phyloP scores from a whole-genome alignment of 148 eudicot genomes.

The Fallopia convolvulus region DNA sequence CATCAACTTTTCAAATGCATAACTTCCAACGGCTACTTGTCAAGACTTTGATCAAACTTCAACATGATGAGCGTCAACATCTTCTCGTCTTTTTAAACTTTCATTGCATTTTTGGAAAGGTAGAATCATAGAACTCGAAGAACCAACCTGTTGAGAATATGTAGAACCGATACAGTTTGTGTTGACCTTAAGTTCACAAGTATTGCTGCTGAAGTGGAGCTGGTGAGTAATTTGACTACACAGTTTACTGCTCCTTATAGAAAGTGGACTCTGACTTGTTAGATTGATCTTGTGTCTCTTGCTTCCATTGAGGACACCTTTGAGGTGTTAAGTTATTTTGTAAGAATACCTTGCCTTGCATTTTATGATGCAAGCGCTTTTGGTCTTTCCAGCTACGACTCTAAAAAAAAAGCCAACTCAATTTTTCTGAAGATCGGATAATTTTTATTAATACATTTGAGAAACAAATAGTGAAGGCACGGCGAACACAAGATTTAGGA shows the following conservation, averaged over 20 bases:
- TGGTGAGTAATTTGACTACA: conserved; percentile 47
- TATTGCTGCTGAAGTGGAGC: conserved; percentile 24
- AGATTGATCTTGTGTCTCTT: conserved; percentile 28
- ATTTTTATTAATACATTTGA: too few species aligned
- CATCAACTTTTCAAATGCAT: too few species aligned
- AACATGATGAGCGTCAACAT: conserved; percentile 56
- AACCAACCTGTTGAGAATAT: conserved; percentile 16
- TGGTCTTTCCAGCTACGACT: neutral
- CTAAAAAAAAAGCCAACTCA: too few species aligned
- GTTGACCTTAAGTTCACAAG: conserved; percentile 29
- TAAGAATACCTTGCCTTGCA: conserved; percentile 22
- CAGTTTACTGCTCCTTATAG: conserved; percentile 48
- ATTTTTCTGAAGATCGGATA: too few species aligned
- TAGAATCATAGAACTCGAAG: conserved; percentile 9
- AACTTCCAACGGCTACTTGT: too few species aligned
- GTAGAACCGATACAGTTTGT: conserved; percentile 10
- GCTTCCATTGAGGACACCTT: conserved; percentile 40
- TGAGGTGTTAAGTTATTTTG: conserved; percentile 24
- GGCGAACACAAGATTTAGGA: too few species aligned
- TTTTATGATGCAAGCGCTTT: conserved; percentile 8
- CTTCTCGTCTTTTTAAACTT: conserved; percentile 42
- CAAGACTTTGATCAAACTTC: too few species aligned
- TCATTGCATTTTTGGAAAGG: conserved; percentile 53
- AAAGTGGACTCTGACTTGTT: conserved; percentile 37
- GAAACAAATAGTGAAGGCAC: too few species aligned